Evolutionary conservation across 2,329 filamentous ascomycete genomes (phyloP), one percentile per base, ranked within the genome.

Genomic region (Zopfia rhizophila): DNA sequence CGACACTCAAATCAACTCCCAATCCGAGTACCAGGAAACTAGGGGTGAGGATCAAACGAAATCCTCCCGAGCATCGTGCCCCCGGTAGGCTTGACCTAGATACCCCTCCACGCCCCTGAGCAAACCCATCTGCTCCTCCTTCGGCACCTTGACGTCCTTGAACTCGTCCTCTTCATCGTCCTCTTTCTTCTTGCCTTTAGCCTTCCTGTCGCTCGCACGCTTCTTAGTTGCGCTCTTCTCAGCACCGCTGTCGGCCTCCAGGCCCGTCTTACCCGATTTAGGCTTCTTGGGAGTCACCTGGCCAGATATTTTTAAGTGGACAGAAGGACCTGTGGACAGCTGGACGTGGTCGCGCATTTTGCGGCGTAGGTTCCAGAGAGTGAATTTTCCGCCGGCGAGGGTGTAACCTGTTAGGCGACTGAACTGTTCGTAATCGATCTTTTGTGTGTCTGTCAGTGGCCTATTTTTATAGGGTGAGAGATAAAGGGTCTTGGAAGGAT

Each of bases 321-420:
- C n/a, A n/a, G n/a, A n/a, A n/a, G n/a, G n/a, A n/a, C 44, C n/a
- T n/a, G n/a, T n/a, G n/a, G n/a, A n/a, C n/a, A n/a, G n/a, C n/a
- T n/a, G n/a, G n/a, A n/a, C n/a, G 24, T n/a, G 24, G 24, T n/a
- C n/a, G n/a, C n/a, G n/a, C n/a, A n/a, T n/a, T n/a, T n/a, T n/a
- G n/a, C n/a, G n/a, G n/a, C n/a, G n/a, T n/a, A n/a, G n/a, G n/a
- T n/a, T n/a, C n/a, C n/a, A n/a, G n/a, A n/a, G n/a, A n/a, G n/a
- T n/a, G n/a, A n/a, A n/a, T n/a, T n/a, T n/a, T n/a, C n/a, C n/a
- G n/a, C n/a, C n/a, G n/a, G 44, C 54, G 1, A 40, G 16, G 2
- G 66, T 67, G 53, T 70, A 70, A 18, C 53, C 54, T 6, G 58
- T 56, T 0, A 69, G 56, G 2, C 11, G 2, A 18, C 58, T 53